Base-by-base conservation (phyloP, 2,329 filamentous ascomycete genomes). In the Colletotrichum salicis region DNA sequence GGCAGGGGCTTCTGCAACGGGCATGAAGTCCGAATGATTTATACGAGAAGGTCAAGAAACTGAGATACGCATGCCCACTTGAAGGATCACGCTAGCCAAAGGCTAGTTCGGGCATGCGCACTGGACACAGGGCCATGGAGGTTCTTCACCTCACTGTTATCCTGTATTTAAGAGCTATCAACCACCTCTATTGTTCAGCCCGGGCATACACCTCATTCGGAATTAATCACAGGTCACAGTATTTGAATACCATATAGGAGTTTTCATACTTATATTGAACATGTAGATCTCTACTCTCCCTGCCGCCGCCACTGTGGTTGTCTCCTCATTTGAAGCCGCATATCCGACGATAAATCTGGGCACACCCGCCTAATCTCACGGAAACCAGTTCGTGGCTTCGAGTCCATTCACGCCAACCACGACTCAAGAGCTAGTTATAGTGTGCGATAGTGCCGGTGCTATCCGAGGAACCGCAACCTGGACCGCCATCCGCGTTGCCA, bases 391-490 rank as follows among this genome's bases (percentile, higher is more conserved):
- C n/a, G 12, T 71, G 3, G 64, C 69, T 12, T 63, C 52, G 64
- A 41, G 22, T 4, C 64, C 64, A 3, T 71, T 64, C 27, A 68
- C 64, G 4, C 69, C 64, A 6, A 71, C 69, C 12, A 68, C 55
- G n/a, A 68, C 69, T 1, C 54, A 54, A 12, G 69, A 71, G 5
- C 13, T 71, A 4, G 24, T 37, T 15, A 33, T 63, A 13, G 45
- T 71, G 1, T 71, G 69, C 33, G 54, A 68, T 15, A 31, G 27
- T 3, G 7, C 4, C 1, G 69, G 69, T 7, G 64, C 64, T n/a
- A 63, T 68, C 6, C 45, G 48, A 54, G 69, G 69, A 29, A 71
- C 64, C 4, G 69, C 64, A 8, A 71, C 69, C 6, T 71, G 69
- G 58, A 59, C 69, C 24, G 27, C 52, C 2, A 54, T 71, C 58